Percentiles rank a stretch among this genome's conserved stretches.
These are phyloP conservation scores for Nicotiana tabacum DNA, from an alignment of 257 asterid genomes.

Conservation along the genomic window DNA sequence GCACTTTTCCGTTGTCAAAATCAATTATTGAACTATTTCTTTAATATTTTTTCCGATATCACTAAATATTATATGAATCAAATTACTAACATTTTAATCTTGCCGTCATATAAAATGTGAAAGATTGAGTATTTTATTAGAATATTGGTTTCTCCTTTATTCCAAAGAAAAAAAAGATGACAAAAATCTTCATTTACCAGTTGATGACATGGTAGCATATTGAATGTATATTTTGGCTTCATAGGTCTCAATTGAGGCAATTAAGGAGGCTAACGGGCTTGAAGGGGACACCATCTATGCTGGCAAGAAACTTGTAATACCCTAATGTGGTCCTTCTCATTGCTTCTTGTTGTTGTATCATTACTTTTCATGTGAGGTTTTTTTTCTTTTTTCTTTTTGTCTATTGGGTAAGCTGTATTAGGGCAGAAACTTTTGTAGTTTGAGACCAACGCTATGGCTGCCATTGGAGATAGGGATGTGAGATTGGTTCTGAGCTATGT, in stretches of 20 bases:
- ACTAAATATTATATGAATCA: background rate
- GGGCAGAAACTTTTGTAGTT: background rate
- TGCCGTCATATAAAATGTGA: background rate
- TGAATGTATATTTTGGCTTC: background rate
- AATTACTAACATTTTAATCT: background rate
- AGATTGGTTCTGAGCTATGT: background rate
- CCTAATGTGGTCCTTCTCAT: conserved; percentile 1
- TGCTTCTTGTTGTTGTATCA: background rate
- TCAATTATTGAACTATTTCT: background rate
- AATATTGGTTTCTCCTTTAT: background rate
- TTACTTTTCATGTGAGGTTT: background rate
- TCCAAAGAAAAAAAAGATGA: background rate
- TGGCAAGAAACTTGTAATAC: conserved; percentile 31
- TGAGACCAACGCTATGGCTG: background rate
- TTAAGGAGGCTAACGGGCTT: conserved; percentile 36
- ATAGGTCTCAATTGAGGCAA: conserved; percentile 32
- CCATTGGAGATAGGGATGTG: background rate
- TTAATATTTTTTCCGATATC: background rate
- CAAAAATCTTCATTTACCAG: background rate
- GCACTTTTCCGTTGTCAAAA: background rate
- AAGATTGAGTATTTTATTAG: background rate
- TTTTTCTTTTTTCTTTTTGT: background rate
- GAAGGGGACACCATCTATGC: conserved; percentile 31
- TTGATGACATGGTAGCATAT: background rate
- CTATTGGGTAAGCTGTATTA: background rate